A percentile compares a stretch with the other conserved stretches of the same genome.
Evolutionary conservation across 139 green algal species (phyloP).

Genomic region (Trebouxia sp.): DNA sequence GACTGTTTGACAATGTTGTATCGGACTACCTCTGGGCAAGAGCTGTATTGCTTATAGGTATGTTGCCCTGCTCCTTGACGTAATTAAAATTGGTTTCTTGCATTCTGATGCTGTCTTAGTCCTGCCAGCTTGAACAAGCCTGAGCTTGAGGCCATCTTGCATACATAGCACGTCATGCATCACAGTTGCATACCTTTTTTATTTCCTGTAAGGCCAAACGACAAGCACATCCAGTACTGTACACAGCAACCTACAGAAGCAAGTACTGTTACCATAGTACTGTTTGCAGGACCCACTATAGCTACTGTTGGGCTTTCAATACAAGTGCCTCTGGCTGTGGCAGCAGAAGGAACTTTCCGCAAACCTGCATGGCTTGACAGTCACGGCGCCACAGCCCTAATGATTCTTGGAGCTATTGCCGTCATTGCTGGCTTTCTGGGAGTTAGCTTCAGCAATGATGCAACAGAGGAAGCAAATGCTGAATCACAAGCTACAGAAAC

Average conservation of each 20-base stretch:
- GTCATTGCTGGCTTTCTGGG: conserved; percentile 79
- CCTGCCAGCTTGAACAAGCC: no score
- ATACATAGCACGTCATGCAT: no score
- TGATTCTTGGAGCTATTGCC: conserved; percentile 52
- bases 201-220: no score
- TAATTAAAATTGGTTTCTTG: no score
- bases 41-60: conserved; percentile 87
- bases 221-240: no score
- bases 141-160: no score
- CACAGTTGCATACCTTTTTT: no score
- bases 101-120: no score
- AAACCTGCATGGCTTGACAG: conserved; percentile 56
- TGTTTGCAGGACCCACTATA: conserved; percentile 72
- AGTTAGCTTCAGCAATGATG: background rate
- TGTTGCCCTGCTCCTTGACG: no score
- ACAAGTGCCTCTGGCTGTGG: conserved; percentile 72
- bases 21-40: conserved; percentile 95
- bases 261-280: background rate
- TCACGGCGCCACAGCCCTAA: conserved; percentile 46
- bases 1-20: conserved; percentile 93
- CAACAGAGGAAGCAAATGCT: no score
- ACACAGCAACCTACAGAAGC: no score
- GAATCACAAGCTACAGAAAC: no score
- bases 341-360: conserved; percentile 41
- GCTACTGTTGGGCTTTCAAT: conserved; percentile 85